Evolutionary conservation across 2,329 filamentous ascomycete species (phyloP).

Genomic region (Hypomyces perniciosus): DNA sequence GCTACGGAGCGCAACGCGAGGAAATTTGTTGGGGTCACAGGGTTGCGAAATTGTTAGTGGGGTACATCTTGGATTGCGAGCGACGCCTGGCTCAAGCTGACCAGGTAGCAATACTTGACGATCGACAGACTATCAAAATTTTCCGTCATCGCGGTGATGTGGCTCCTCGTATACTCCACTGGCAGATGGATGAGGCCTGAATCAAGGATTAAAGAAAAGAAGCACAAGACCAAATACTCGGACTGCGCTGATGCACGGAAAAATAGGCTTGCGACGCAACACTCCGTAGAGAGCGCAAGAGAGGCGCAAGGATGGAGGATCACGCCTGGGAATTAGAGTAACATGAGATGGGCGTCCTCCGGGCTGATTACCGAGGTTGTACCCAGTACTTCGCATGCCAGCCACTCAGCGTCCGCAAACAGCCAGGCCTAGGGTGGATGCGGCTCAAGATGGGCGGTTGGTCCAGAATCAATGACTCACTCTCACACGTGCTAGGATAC

Average conservation of each 20-base stretch:
- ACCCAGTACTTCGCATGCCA: slow-evolving; percentile 19
- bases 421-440: slow-evolving; percentile 23
- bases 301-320: background rate
- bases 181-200: background rate
- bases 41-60: slow-evolving; percentile 32
- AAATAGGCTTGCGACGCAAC: too few species aligned
- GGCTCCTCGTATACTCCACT: background rate
- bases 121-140: slow-evolving; percentile 26
- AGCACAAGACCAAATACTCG: too few species aligned
- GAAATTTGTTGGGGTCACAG: slow-evolving; percentile 12
- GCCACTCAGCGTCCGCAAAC: slow-evolving; percentile 29
- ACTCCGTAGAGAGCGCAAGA: background rate
- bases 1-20: background rate
- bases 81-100: slow-evolving; percentile 18
- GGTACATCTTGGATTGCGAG: slow-evolving; percentile 25
- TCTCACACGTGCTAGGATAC: slow-evolving; percentile 17
- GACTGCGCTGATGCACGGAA: too few species aligned
- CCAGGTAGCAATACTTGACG: slow-evolving; percentile 23
- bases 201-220: background rate
- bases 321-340: background rate
- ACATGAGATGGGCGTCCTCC: background rate
- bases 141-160: slow-evolving; percentile 13
- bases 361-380: slow-evolving; percentile 9
- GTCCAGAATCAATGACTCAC: slow-evolving; percentile 25
- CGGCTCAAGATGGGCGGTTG: slow-evolving; percentile 20